Evolutionary conservation across 441 rosid species (phyloP), one percentile per base, ranked within the genome.

Genomic region (Isatis lusitanica): DNA sequence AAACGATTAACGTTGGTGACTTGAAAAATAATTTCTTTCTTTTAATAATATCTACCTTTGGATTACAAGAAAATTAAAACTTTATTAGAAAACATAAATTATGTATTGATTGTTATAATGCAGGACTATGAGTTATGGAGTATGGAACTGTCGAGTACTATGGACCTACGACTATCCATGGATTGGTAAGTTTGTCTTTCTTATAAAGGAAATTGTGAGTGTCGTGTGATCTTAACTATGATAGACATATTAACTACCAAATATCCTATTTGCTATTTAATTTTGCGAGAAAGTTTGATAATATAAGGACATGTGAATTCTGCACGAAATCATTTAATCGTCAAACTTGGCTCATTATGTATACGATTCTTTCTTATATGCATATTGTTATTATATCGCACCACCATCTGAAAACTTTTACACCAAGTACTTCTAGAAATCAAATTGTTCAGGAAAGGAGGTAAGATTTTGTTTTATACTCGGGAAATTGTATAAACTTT

Each of bases 181-280:
- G 35, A 16, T 33, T 56, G 40, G 51, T 46, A 39, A 28, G 77
- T 48, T 51, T 67, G 57, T 68, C 50, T 60, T 74, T 35, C 63
- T 15, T 18, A 6, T 11, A n/a, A 31, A 0, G 64, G 74, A 52
- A 68, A 68, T 5, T 61, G 64, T 51, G 12, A 48, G 28, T 67
- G 11, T 46, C 21, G 28, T 56, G 60, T 65, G 6, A 5, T 7
- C 30, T 28, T 36, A 44, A 18, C 28, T 65, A 65, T 38, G 9
- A 43, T 30, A 8, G 17, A 53, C 39, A 53, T 42, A 3, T 16
- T 46, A 57, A 7, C 33, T 35, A 31, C 33, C 5, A 1, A 46
- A 36, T 35, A 2, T 36, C 52, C 4, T 53, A 39, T 31, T 63
- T 53, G 16, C 9, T 63, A 6, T 17, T 39, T 18, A 5, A 33